Evolutionary conservation across 176 grass and related monocot species (phyloP).

Genomic region (Juncus inflexus): DNA sequence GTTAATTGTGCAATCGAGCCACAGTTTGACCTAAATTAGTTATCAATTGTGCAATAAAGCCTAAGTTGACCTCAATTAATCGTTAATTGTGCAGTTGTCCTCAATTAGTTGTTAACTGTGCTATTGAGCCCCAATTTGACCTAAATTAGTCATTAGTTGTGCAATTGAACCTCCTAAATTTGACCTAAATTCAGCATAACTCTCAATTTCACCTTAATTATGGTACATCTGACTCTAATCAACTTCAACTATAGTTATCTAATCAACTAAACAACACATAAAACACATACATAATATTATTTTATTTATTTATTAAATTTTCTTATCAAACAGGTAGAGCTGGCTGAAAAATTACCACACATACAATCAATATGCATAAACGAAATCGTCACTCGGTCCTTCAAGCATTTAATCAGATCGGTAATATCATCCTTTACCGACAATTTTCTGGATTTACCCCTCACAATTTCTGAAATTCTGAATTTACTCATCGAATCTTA

Average conservation of each 20-base stretch:
- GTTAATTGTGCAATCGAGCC: too few relatives aligned
- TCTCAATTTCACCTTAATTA: neutral
- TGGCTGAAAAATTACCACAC: constrained; percentile 85
- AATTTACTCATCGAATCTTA: constrained; percentile 78
- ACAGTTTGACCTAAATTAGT: too few relatives aligned
- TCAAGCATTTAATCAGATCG: constrained; percentile 85
- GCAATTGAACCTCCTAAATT: too few relatives aligned
- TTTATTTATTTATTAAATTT: too few relatives aligned
- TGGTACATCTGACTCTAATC: neutral
- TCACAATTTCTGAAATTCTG: constrained; percentile 73
- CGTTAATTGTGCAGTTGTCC: neutral
- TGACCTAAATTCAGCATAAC: too few relatives aligned
- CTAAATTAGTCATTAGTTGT: too few relatives aligned
- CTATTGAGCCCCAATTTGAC: too few relatives aligned
- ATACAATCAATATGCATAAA: constrained; percentile 99
- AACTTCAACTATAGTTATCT: too few relatives aligned
- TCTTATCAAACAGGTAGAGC: constrained; percentile 59
- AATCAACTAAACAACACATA: too few relatives aligned
- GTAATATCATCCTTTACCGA: constrained; percentile 67
- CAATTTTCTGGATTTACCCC: constrained; percentile 58
- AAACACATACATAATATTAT: too few relatives aligned
- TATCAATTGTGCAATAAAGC: neutral
- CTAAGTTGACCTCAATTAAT: constrained; percentile 2
- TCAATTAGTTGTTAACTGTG: too few relatives aligned
- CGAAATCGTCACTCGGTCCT: constrained; percentile 95